A percentile compares a stretch with the other conserved stretches of the same genome.
phyloP scores from a whole-genome alignment of 164 flowering plant species.

The Vitis vinifera region ASM3070453v1 NC_081815.1:4178001-4178500 shows the following conservation, averaged over 20 bases:
- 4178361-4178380: conserved; percentile 4
- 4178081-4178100: background rate
- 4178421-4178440: background rate
- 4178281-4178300: conserved; percentile 2
- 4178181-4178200: background rate
- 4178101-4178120: background rate
- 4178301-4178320: background rate
- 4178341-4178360: background rate
- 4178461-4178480: conserved; percentile 8
- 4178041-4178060: background rate
- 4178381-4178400: conserved; percentile 3
- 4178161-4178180: background rate
- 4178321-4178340: conserved; percentile 1
- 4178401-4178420: conserved; percentile 1
- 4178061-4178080: background rate
- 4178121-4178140: background rate
- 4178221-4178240: background rate
- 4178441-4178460: conserved; percentile 1
- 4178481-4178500: conserved; percentile 5
- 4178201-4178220: conserved; percentile 6
- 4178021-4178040: background rate
- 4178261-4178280: background rate
- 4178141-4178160: conserved; percentile 6
- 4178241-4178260: background rate
- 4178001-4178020: background rate